Evolutionary conservation across 371 early-diverging fungal species (phyloP).

Genomic region (Syncephalastrum sp.): DNA sequence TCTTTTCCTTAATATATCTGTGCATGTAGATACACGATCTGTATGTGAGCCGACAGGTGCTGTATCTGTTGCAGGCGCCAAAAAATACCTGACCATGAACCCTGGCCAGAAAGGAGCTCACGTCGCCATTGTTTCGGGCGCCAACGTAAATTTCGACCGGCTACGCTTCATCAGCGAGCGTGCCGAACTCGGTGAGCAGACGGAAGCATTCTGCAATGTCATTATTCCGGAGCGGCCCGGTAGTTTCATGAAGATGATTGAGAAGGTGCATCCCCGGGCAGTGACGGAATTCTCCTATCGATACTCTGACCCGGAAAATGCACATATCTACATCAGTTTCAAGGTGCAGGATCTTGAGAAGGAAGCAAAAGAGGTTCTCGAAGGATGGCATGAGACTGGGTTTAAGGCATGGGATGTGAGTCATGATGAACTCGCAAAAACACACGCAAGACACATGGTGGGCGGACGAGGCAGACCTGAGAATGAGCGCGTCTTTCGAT

Average conservation of each 20-base stretch:
- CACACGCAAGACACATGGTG: conserved; percentile 89
- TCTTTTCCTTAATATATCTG: background rate
- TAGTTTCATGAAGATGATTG: conserved; percentile 79
- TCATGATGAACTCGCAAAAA: conserved; percentile 93
- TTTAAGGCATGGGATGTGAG: conserved; percentile 80
- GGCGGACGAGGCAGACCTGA: conserved; percentile 78
- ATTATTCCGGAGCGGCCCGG: conserved; percentile 92
- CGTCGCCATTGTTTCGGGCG: conserved; percentile 86
- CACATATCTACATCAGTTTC: conserved; percentile 90
- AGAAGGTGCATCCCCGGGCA: conserved; percentile 75
- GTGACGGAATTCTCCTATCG: conserved; percentile 95
- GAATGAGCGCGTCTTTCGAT: conserved; percentile 89
- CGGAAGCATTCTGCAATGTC: conserved; percentile 87
- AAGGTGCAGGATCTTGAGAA: conserved; percentile 57
- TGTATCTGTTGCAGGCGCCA: conserved; percentile 83
- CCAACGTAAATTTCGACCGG: conserved; percentile 98
- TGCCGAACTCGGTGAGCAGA: conserved; percentile 86
- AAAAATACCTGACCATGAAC: conserved; percentile 66
- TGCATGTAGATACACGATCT: conserved; percentile 76
- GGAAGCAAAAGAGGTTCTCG: conserved; percentile 73
- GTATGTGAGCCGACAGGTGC: conserved; percentile 97
- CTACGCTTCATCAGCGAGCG: conserved; percentile 95
- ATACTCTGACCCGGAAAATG: conserved; percentile 71
- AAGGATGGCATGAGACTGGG: conserved; percentile 51
- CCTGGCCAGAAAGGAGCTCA: conserved; percentile 54